Evolutionary conservation across 2,329 filamentous ascomycete species (phyloP).

Genomic region (Drechslerella dactyloides): DNA sequence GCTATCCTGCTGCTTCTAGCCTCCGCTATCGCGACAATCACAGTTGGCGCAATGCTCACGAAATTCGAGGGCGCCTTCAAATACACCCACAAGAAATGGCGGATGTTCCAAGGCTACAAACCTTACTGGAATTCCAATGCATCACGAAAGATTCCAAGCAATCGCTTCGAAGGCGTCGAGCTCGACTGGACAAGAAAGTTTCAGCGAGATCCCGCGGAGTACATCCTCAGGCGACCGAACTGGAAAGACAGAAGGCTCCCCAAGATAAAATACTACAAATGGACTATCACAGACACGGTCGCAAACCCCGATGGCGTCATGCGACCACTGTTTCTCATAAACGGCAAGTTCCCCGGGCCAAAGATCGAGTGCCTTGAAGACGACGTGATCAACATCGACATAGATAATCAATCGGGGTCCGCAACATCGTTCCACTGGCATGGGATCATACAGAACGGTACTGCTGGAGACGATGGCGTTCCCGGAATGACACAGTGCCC

Average conservation of each 20-base stretch:
- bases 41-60: constrained; percentile 33
- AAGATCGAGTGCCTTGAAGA: constrained; percentile 75
- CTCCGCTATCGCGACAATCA: constrained; percentile 26
- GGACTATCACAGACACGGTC: constrained; percentile 66
- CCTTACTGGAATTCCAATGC: background rate
- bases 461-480: constrained; percentile 76
- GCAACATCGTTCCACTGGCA: constrained; percentile 76
- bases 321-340: constrained; percentile 71
- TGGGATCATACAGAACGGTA: constrained; percentile 77
- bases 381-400: constrained; percentile 72
- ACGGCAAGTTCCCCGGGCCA: constrained; percentile 76
- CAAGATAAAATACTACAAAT: constrained; percentile 63
- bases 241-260: constrained; percentile 56
- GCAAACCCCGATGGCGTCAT: constrained; percentile 68
- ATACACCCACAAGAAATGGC: constrained; percentile 15
- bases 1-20: constrained; percentile 29
- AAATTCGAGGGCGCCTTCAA: constrained; percentile 14
- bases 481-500: constrained; percentile 71
- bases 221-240: constrained; percentile 64
- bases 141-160: background rate
- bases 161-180: background rate
- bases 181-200: constrained; percentile 10
- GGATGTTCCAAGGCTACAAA: constrained; percentile 17
- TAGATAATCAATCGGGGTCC: constrained; percentile 72
- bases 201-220: constrained; percentile 60